A percentile compares a stretch with the other conserved stretches of the same genome.
Evolutionary conservation across 495 filamentous ascomycete genomes (phyloP).

Genomic region (Talaromyces adpressus): DNA sequence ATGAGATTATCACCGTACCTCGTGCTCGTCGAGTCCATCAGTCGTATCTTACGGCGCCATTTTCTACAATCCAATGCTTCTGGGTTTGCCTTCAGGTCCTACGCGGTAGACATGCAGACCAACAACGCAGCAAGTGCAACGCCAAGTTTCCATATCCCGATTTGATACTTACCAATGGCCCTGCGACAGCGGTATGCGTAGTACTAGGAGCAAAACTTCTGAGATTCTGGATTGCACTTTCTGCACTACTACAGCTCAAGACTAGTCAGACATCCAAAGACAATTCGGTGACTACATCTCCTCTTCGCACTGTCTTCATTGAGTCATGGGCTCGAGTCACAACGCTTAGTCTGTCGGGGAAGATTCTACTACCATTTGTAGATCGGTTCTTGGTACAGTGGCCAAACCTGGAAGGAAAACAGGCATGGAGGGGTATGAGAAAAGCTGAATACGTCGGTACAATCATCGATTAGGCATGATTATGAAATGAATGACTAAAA

Average conservation of each 20-base stretch:
- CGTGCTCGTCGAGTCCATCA: slow-evolving; percentile 76
- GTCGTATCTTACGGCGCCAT: slow-evolving; percentile 59
- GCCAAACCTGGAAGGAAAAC: slow-evolving; percentile 45
- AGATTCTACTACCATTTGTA: slow-evolving; percentile 56
- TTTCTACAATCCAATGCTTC: slow-evolving; percentile 52
- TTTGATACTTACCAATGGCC: slow-evolving; percentile 81
- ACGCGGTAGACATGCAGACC: slow-evolving; percentile 28
- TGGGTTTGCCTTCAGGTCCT: slow-evolving; percentile 37
- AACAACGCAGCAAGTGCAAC: slow-evolving; percentile 15
- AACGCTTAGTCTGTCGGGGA: slow-evolving; percentile 73
- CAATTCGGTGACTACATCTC: slow-evolving; percentile 19
- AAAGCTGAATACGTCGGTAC: slow-evolving; percentile 37
- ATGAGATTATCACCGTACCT: slow-evolving; percentile 55
- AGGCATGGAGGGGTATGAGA: slow-evolving; percentile 35
- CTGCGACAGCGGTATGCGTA: slow-evolving; percentile 77
- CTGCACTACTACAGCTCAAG: slow-evolving; percentile 9
- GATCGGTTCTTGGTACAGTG: slow-evolving; percentile 75
- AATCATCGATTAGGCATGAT: slow-evolving; percentile 30
- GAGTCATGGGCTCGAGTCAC: slow-evolving; percentile 86
- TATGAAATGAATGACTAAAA: neutral
- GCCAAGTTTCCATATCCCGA: slow-evolving; percentile 48
- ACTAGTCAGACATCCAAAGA: neutral
- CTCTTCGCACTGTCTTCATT: slow-evolving; percentile 70
- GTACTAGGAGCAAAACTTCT: slow-evolving; percentile 60
- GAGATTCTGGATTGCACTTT: slow-evolving; percentile 40